These are phyloP conservation scores for Diaporthe sp. DNA, from an alignment of 2,329 filamentous ascomycete genomes.

Conservation along the genomic window DNA sequence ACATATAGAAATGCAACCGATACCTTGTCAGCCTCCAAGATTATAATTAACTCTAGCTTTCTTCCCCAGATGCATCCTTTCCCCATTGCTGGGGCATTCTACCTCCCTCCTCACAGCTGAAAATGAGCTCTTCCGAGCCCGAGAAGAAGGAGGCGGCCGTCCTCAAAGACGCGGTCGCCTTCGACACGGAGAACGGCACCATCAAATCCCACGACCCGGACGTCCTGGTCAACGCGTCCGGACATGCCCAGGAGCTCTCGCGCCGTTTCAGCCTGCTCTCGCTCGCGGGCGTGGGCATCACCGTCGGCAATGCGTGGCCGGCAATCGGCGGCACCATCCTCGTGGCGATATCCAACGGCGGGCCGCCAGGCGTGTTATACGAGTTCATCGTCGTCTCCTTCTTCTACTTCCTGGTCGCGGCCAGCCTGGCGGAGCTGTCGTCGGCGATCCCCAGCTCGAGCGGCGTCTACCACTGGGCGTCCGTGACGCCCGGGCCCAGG, in stretches of 20 bases:
- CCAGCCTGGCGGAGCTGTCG: conserved; percentile 72
- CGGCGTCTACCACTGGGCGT: conserved; percentile 74
- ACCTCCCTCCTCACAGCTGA: background rate
- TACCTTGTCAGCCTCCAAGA: background rate
- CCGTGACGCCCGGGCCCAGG: conserved; percentile 65
- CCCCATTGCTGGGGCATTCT: background rate
- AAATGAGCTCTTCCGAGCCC: conserved; percentile 17
- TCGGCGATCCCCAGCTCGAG: conserved; percentile 73
- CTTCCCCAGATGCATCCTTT: background rate
- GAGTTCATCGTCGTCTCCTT: conserved; percentile 66
- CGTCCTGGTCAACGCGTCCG: conserved; percentile 54
- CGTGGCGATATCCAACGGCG: conserved; percentile 71
- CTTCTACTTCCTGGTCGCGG: conserved; percentile 72
- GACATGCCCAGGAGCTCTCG: conserved; percentile 56
- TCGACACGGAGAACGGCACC: conserved; percentile 32
- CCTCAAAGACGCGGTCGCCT: background rate
- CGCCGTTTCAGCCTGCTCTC: conserved; percentile 58
- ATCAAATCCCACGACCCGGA: background rate
- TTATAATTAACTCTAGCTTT: background rate
- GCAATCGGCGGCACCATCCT: conserved; percentile 60
- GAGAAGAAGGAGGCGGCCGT: conserved; percentile 15
- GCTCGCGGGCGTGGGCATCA: conserved; percentile 57
- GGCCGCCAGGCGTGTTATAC: conserved; percentile 72
- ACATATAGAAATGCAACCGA: conserved; percentile 8
- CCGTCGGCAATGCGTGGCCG: conserved; percentile 60